Percentiles rank a stretch among this genome's conserved stretches.
Conservation (phyloP, 257 asterid species). For the Prunella vulgaris region DNA sequence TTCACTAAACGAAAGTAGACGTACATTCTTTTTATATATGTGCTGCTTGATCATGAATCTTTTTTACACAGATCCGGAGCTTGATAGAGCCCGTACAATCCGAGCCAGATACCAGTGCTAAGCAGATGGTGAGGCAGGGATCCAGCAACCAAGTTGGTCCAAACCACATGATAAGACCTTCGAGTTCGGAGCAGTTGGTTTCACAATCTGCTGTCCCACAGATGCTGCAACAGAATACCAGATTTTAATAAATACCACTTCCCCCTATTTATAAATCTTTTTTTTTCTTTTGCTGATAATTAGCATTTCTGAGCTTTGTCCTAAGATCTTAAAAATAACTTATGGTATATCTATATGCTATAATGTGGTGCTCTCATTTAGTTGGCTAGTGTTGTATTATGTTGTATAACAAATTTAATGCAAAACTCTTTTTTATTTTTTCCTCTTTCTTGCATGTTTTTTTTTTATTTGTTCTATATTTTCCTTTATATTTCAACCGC, state of each 20-base stretch:
- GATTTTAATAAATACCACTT: slow-evolving; percentile 48
- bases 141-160: slow-evolving; percentile 45
- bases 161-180: slow-evolving; percentile 55
- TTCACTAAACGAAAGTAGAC: background rate
- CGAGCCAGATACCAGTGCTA: slow-evolving; percentile 37
- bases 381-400: background rate
- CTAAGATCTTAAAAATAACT: background rate
- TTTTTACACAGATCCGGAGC: slow-evolving; percentile 46
- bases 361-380: background rate
- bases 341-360: background rate
- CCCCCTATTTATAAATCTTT: background rate
- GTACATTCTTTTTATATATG: background rate
- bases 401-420: background rate
- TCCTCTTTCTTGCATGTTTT: background rate
- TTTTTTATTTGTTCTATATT: background rate
- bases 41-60: slow-evolving; percentile 3
- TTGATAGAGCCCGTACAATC: slow-evolving; percentile 62
- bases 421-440: background rate
- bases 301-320: background rate
- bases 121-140: slow-evolving; percentile 53
- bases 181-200: slow-evolving; percentile 79
- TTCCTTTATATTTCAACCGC: background rate
- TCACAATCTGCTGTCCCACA: slow-evolving; percentile 63
- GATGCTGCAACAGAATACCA: slow-evolving; percentile 63
- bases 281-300: background rate